Evolutionary conservation across 2,329 filamentous ascomycete species (phyloP).

Genomic region (Ceratocystiopsis minuta): DNA sequence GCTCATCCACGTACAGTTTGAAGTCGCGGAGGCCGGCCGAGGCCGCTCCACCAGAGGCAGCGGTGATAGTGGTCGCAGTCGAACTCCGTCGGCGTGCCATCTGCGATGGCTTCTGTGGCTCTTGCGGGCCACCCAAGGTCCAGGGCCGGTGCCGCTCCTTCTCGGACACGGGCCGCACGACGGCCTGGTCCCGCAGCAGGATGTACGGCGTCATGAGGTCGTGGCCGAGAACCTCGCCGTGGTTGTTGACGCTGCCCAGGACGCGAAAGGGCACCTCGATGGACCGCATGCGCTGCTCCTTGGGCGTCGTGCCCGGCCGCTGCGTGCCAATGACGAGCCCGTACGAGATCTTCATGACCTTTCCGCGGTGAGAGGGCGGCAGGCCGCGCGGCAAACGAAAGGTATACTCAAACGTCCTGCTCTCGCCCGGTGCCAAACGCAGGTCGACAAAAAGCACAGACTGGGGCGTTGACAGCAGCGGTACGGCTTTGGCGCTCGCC

Average conservation of each 20-base stretch:
- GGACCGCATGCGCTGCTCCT: conserved; percentile 71
- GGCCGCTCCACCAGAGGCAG: too few relatives aligned
- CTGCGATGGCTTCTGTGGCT: conserved; percentile 5
- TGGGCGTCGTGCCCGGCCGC: conserved; percentile 49
- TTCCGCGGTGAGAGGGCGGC: conserved; percentile 80
- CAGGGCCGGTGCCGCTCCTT: conserved; percentile 16
- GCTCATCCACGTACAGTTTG: conserved; percentile 56
- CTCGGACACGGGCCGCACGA: conserved; percentile 25
- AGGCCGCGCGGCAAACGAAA: conserved; percentile 75
- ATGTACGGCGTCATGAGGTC: conserved; percentile 92
- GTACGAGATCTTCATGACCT: conserved; percentile 87
- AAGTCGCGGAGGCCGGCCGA: conserved; percentile 44
- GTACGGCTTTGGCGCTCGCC: conserved; percentile 71
- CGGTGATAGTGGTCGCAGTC: conserved; percentile 11
- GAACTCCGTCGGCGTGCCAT: conserved; percentile 6
- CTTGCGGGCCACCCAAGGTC: conserved; percentile 4
- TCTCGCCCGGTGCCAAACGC: conserved; percentile 72
- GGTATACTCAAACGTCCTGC: conserved; percentile 67
- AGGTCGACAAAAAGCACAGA: conserved; percentile 92
- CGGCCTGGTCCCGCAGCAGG: conserved; percentile 66
- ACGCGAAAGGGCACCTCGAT: conserved; percentile 87
- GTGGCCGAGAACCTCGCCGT: conserved; percentile 78
- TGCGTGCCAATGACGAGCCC: conserved; percentile 85
- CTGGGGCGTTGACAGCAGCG: conserved; percentile 84
- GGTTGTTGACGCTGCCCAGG: conserved; percentile 75